Percentiles rank a stretch among this genome's conserved stretches.
Conservation (phyloP, 116 monocot genomes). For the Dioscorea cayenensis region DNA sequence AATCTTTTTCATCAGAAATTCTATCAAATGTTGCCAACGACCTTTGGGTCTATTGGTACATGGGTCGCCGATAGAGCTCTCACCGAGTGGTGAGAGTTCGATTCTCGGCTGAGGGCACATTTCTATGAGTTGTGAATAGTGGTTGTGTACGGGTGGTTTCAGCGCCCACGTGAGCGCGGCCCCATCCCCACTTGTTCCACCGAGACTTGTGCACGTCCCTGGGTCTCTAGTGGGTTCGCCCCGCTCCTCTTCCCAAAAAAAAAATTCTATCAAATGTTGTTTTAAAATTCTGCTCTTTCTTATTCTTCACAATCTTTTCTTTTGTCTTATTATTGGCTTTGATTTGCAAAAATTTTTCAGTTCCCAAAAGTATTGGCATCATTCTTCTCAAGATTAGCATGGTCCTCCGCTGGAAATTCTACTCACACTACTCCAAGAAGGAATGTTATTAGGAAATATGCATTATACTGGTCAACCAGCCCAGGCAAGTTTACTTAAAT, state of each 20-base stretch:
- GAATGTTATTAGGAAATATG: constrained; percentile 34
- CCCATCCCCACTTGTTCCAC: too few species aligned
- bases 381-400: constrained; percentile 59
- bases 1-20: neutral
- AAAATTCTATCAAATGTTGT: neutral
- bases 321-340: neutral
- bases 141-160: too few species aligned
- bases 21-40: neutral
- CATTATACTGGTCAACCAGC: constrained; percentile 31
- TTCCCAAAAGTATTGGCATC: constrained; percentile 54
- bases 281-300: neutral
- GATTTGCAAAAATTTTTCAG: constrained; percentile 25
- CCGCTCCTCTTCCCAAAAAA: too few species aligned
- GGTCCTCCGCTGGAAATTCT: constrained; percentile 32
- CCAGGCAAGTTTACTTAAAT: constrained; percentile 46
- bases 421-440: constrained; percentile 22
- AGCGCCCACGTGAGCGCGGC: too few species aligned
- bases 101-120: too few species aligned
- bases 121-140: too few species aligned
- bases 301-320: neutral
- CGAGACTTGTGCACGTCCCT: too few species aligned
- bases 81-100: too few species aligned
- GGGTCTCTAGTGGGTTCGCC: too few species aligned
- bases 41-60: too few species aligned
- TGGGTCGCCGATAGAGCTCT: too few species aligned